Evolutionary conservation across 164 flowering plant species (phyloP).

Genomic region (Aristolochia fimbriata): DNA sequence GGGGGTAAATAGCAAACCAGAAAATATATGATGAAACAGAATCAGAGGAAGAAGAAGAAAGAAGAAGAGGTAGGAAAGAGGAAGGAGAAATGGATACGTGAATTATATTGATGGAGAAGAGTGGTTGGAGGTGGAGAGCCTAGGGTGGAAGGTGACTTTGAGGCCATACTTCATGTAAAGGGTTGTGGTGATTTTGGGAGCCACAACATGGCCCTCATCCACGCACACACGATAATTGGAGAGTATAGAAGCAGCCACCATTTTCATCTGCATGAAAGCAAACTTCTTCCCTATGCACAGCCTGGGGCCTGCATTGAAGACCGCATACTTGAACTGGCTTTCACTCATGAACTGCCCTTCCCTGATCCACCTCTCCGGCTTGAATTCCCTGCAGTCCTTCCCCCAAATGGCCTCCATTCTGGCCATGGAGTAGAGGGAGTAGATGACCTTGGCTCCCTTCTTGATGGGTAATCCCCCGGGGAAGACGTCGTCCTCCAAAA

Average conservation of each 20-base stretch:
- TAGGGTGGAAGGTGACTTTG: slow-evolving; percentile 26
- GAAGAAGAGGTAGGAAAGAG: background rate
- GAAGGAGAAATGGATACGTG: background rate
- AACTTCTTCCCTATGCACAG: slow-evolving; percentile 51
- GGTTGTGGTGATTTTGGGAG: slow-evolving; percentile 42
- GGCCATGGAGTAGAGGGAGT: slow-evolving; percentile 33
- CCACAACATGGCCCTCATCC: slow-evolving; percentile 25
- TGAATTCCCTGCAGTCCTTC: slow-evolving; percentile 45
- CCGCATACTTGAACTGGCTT: slow-evolving; percentile 37
- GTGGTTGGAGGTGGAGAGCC: background rate
- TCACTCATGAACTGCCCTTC: slow-evolving; percentile 32
- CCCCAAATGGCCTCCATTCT: slow-evolving; percentile 51
- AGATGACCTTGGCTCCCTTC: slow-evolving; percentile 35
- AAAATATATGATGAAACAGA: too few species aligned
- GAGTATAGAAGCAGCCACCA: slow-evolving; percentile 49
- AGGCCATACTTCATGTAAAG: slow-evolving; percentile 52
- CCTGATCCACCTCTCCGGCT: slow-evolving; percentile 55
- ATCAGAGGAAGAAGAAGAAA: too few species aligned
- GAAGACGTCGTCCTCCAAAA: slow-evolving; percentile 35
- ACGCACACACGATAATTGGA: slow-evolving; percentile 33
- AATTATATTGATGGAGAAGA: too few species aligned
- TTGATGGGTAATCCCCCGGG: slow-evolving; percentile 40
- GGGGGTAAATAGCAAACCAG: too few species aligned
- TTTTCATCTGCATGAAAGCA: slow-evolving; percentile 64
- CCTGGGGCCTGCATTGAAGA: slow-evolving; percentile 56